Conservation (phyloP, 805 yeast genomes). For the Candida dendrica region DNA sequence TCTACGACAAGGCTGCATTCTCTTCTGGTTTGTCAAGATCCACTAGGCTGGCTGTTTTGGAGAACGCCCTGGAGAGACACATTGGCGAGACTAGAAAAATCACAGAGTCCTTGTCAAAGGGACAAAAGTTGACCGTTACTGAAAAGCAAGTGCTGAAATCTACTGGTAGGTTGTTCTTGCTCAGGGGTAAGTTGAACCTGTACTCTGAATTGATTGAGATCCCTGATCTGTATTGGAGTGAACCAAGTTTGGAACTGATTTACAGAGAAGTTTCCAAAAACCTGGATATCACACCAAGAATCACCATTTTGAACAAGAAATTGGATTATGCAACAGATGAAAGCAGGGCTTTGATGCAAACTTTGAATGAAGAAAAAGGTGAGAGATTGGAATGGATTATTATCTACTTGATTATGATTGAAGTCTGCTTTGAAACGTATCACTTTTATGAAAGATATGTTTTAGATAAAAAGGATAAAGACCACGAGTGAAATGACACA, state of each 20-base stretch:
- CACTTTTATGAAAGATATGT: slow-evolving; percentile 59
- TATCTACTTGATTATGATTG: slow-evolving; percentile 74
- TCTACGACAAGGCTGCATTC: slow-evolving; percentile 80
- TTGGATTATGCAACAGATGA: slow-evolving; percentile 89
- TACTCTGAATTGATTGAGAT: slow-evolving; percentile 87
- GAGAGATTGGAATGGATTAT: slow-evolving; percentile 84
- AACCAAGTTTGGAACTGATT: slow-evolving; percentile 73
- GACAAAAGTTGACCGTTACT: slow-evolving; percentile 41
- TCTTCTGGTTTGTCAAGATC: slow-evolving; percentile 84
- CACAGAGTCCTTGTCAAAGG: slow-evolving; percentile 61
- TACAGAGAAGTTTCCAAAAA: slow-evolving; percentile 64
- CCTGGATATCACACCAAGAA: slow-evolving; percentile 72
- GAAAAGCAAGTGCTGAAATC: slow-evolving; percentile 58
- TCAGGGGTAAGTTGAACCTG: slow-evolving; percentile 77
- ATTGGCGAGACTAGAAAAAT: slow-evolving; percentile 55
- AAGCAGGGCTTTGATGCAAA: slow-evolving; percentile 66
- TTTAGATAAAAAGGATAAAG: slow-evolving; percentile 4
- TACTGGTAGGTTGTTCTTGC: slow-evolving; percentile 67
- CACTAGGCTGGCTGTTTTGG: slow-evolving; percentile 77
- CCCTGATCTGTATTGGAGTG: slow-evolving; percentile 91
- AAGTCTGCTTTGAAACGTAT: slow-evolving; percentile 72
- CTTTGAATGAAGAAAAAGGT: slow-evolving; percentile 69
- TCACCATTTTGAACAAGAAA: slow-evolving; percentile 73
- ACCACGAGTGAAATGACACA: background rate
- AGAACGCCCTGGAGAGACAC: slow-evolving; percentile 62